These are phyloP conservation scores for Pseudognaphalium luteoalbum DNA, from an alignment of 129 eudicot species.

Conservation along the genomic window DNA sequence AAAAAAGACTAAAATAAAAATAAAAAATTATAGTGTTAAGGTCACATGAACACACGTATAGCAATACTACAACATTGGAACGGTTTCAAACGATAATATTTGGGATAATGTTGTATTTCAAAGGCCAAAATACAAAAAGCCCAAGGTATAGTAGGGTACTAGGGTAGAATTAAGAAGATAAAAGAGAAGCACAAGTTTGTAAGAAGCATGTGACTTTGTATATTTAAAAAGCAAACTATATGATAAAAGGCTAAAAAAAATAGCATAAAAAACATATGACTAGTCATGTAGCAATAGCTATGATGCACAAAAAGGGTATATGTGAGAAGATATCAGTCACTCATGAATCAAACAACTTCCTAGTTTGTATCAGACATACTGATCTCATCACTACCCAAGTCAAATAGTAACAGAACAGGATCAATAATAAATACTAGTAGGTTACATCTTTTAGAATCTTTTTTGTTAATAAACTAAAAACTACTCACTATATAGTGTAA, in stretches of 20 bases:
- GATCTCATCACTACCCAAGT: constrained; percentile 43
- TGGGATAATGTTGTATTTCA: not conserved
- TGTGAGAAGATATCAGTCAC: constrained; percentile 39
- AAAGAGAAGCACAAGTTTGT: constrained; percentile 12
- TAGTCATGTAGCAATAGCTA: constrained; percentile 27
- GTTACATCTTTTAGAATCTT: no score
- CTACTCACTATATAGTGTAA: no score
- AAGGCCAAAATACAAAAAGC: not conserved
- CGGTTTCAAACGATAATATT: no score
- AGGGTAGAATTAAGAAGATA: not conserved
- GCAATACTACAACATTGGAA: no score
- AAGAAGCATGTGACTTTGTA: constrained; percentile 25
- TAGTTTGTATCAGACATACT: constrained; percentile 30
- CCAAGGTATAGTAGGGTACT: not conserved
- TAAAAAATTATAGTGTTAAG: no score
- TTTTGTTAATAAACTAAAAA: no score
- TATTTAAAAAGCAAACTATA: constrained; percentile 15
- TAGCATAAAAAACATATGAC: constrained; percentile 9
- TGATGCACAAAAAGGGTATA: constrained; percentile 35
- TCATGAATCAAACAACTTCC: constrained; percentile 47
- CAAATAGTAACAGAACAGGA: constrained; percentile 23
- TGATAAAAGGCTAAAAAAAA: constrained; percentile 3
- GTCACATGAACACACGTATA: no score
- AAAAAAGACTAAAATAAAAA: no score
- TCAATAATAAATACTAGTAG: not conserved